Percentiles rank a stretch among this genome's conserved stretches.
Evolutionary conservation across 352 stramenopile species (phyloP).

Genomic region (Thalassiosira livingstoniorum): DNA sequence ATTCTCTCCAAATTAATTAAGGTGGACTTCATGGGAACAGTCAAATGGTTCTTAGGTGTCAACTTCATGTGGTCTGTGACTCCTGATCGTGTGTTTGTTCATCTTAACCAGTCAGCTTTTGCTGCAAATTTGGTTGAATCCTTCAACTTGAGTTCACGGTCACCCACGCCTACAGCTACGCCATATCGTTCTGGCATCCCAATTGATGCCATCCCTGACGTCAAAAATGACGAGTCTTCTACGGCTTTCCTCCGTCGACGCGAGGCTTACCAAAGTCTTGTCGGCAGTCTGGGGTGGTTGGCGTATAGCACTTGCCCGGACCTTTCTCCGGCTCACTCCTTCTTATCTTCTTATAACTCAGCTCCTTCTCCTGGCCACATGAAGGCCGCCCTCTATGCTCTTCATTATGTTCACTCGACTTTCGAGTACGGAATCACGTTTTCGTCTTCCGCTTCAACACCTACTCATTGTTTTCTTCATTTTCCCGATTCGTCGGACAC

Average conservation of each 20-base stretch:
- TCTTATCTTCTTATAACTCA: background rate
- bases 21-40: conserved; percentile 39
- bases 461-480: conserved; percentile 4
- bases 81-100: conserved; percentile 18
- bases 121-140: conserved; percentile 8
- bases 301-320: conserved; percentile 1
- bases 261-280: conserved; percentile 30
- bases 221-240: background rate
- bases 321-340: background rate
- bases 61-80: conserved; percentile 14
- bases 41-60: conserved; percentile 26
- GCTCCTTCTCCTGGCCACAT: background rate
- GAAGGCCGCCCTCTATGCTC: background rate
- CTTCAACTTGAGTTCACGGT: conserved; percentile 17
- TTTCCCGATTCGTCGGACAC: conserved; percentile 1
- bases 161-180: conserved; percentile 16
- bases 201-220: conserved; percentile 28
- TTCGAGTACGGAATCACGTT: background rate
- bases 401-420: background rate
- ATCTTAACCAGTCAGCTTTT: conserved; percentile 36
- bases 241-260: background rate
- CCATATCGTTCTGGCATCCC: conserved; percentile 37
- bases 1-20: background rate
- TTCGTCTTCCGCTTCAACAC: background rate
- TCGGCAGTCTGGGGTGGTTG: conserved; percentile 12